A percentile compares a stretch with the other conserved stretches of the same genome.
phyloP scores from a whole-genome alignment of 176 grass and related monocot species.

The Rhynchospora breviuscula region DNA sequence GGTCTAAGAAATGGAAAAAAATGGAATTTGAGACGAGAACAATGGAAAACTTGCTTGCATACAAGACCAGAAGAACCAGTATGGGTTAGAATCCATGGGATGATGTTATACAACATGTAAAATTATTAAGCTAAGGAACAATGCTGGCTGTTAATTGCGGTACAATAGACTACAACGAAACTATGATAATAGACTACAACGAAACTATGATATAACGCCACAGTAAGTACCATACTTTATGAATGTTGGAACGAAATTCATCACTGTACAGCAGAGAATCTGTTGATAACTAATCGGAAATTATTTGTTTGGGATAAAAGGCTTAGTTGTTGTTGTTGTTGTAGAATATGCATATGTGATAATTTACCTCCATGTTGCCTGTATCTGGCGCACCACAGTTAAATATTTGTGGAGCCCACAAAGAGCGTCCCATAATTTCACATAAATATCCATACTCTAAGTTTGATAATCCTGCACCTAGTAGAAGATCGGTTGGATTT shows the following conservation, averaged over 20 bases:
- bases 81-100: background rate
- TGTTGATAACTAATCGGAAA: no score
- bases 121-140: background rate
- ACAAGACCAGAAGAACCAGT: background rate
- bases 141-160: background rate
- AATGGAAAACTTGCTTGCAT: background rate
- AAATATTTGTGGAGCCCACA: slow-evolving; percentile 97
- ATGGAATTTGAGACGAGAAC: background rate
- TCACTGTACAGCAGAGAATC: background rate
- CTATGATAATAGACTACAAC: background rate
- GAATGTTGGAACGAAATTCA: background rate
- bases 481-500: slow-evolving; percentile 39
- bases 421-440: slow-evolving; percentile 85
- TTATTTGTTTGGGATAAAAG: no score
- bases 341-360: background rate
- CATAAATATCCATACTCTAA: slow-evolving; percentile 96
- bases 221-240: background rate
- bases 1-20: background rate
- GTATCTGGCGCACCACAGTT: slow-evolving; percentile 90
- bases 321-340: no score
- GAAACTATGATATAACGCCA: background rate
- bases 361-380: slow-evolving; percentile 92
- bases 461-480: slow-evolving; percentile 89
- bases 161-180: background rate
- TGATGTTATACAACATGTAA: background rate